phyloP scores from a whole-genome alignment of 805 yeast genomes.

The Dipodascus geniculatus region DNA sequence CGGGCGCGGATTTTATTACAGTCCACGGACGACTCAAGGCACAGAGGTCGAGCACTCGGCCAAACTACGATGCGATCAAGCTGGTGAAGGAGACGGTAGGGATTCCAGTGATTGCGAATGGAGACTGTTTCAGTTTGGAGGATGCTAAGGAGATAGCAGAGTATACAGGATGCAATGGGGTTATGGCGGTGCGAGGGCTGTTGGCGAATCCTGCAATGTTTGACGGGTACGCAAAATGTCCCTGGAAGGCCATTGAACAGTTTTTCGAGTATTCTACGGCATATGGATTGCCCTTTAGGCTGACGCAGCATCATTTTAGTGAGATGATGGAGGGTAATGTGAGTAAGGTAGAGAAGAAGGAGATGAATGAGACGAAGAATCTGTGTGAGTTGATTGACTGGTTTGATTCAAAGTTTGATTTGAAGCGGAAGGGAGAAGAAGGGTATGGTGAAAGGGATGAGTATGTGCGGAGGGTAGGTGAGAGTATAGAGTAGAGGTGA shows the following conservation, averaged over 20 bases:
- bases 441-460: conserved; percentile 52
- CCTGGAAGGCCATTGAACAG: conserved; percentile 84
- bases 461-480: conserved; percentile 31
- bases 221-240: conserved; percentile 59
- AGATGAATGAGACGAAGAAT: conserved; percentile 49
- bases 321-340: conserved; percentile 66
- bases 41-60: conserved; percentile 78
- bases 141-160: conserved; percentile 56
- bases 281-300: conserved; percentile 75
- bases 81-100: conserved; percentile 41
- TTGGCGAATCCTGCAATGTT: conserved; percentile 81
- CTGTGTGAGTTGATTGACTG: conserved; percentile 65
- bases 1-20: conserved; percentile 89
- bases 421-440: conserved; percentile 54
- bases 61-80: conserved; percentile 70
- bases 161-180: conserved; percentile 73
- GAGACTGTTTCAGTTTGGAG: conserved; percentile 68
- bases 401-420: conserved; percentile 59
- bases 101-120: conserved; percentile 89
- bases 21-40: conserved; percentile 86
- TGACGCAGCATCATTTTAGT: conserved; percentile 76
- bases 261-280: conserved; percentile 70
- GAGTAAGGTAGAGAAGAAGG: conserved; percentile 37
- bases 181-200: conserved; percentile 79
- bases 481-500: neutral